Evolutionary conservation across 306 rosid species (phyloP).

Genomic region (Cucurbita moschata): DNA sequence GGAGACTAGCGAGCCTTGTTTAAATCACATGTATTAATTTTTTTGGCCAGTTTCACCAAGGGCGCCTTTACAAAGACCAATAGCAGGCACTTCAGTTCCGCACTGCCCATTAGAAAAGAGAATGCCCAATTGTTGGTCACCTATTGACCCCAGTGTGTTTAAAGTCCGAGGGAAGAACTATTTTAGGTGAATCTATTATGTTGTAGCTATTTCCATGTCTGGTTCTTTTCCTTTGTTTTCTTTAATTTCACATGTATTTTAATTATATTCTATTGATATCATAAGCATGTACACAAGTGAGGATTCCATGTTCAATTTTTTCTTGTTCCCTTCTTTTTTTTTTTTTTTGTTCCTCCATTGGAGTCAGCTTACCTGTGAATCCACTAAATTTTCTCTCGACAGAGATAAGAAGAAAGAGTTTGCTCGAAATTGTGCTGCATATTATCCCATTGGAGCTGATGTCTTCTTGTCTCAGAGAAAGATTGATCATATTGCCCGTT

Average conservation of each 20-base stretch:
- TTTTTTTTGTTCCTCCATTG: neutral
- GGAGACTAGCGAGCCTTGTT: neutral
- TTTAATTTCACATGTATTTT: neutral
- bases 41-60: slow-evolving; percentile 57
- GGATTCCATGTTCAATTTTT: neutral
- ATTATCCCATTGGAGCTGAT: slow-evolving; percentile 72
- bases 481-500: slow-evolving; percentile 90
- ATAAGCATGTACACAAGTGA: neutral
- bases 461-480: slow-evolving; percentile 59
- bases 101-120: slow-evolving; percentile 55
- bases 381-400: slow-evolving; percentile 10
- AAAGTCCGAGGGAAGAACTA: slow-evolving; percentile 79
- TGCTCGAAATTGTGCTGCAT: slow-evolving; percentile 69
- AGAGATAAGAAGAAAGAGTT: slow-evolving; percentile 92
- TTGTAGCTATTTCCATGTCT: neutral
- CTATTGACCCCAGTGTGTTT: slow-evolving; percentile 66
- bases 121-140: slow-evolving; percentile 69
- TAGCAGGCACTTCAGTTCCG: slow-evolving; percentile 61
- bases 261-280: neutral
- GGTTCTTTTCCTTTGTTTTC: neutral
- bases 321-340: neutral
- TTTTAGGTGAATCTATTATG: slow-evolving; percentile 35
- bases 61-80: slow-evolving; percentile 40
- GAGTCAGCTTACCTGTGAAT: neutral
- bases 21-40: neutral